These are phyloP conservation scores for Malassezia globosa DNA, from an alignment of 1,284 basidiomycete genomes.

Conservation along the genomic window DNA sequence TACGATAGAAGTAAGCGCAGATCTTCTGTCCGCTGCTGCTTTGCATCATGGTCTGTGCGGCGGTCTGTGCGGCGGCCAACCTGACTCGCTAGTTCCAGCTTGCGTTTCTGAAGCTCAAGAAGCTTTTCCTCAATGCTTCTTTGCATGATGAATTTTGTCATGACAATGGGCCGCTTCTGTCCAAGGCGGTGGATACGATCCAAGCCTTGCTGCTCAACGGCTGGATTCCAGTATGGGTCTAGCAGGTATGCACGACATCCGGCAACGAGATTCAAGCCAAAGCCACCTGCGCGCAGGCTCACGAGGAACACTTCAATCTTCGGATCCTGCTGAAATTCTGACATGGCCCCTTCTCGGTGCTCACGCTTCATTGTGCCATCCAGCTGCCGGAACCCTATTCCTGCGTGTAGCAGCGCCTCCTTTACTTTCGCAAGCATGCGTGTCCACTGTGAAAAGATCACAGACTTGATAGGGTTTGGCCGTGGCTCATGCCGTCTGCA, in stretches of 20 bases:
- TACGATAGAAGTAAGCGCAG: slow-evolving; percentile 30
- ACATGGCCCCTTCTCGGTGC: slow-evolving; percentile 27
- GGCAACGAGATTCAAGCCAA: slow-evolving; percentile 60
- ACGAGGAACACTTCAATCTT: slow-evolving; percentile 40
- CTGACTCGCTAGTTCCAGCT: slow-evolving; percentile 40
- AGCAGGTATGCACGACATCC: slow-evolving; percentile 69
- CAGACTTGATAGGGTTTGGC: slow-evolving; percentile 41
- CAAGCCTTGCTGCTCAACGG: slow-evolving; percentile 58
- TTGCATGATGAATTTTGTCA: slow-evolving; percentile 41
- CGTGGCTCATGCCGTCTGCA: slow-evolving; percentile 1
- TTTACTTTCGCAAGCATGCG: slow-evolving; percentile 41
- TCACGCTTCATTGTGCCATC: slow-evolving; percentile 41
- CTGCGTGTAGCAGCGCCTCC: slow-evolving; percentile 28
- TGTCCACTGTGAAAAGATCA: slow-evolving; percentile 51
- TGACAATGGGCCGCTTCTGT: slow-evolving; percentile 36
- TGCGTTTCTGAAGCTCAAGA: slow-evolving; percentile 37
- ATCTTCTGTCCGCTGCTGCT: slow-evolving; percentile 29
- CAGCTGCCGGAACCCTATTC: slow-evolving; percentile 31
- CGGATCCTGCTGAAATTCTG: slow-evolving; percentile 30
- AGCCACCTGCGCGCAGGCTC: slow-evolving; percentile 42
- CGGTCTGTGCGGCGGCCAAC: slow-evolving; percentile 26
- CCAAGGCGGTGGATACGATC: slow-evolving; percentile 43
- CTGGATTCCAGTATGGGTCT: slow-evolving; percentile 96
- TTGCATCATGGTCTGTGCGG: slow-evolving; percentile 9
- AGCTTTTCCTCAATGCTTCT: slow-evolving; percentile 45